Evolutionary conservation across 2,329 filamentous ascomycete species (phyloP), one percentile per base, ranked within the genome.

Genomic region (Microcera coccophila): DNA sequence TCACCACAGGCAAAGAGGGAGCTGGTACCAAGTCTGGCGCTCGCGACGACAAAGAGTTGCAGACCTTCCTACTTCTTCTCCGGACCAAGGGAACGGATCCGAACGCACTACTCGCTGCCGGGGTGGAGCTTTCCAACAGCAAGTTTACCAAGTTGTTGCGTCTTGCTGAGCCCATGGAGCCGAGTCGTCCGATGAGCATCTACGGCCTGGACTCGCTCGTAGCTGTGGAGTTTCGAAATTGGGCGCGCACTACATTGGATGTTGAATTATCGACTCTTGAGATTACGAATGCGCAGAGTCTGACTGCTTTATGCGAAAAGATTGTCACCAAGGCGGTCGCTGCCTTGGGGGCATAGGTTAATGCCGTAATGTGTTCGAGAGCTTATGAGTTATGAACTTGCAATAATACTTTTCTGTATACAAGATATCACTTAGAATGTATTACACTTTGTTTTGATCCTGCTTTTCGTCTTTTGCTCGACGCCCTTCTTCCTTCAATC

Each of bases 401-500:
- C n/a, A n/a, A n/a, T n/a, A n/a, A n/a, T n/a, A n/a, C n/a, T n/a
- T n/a, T n/a, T n/a, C n/a, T n/a, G n/a, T n/a, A n/a, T n/a, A n/a
- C n/a, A n/a, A n/a, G n/a, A n/a, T n/a, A n/a, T n/a, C n/a, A n/a
- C n/a, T n/a, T n/a, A n/a, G n/a, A n/a, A n/a, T n/a, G n/a, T n/a
- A n/a, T n/a, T n/a, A n/a, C n/a, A n/a, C n/a, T n/a, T n/a, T n/a
- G n/a, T 12, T 26, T 12, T 7, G 22, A 26, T 19, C 44, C 8
- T 34, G 50, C 9, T 48, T 55, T 41, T 52, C 41, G 5, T 54
- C 52, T 12, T 53, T 51, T 3, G 39, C 48, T 18, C 21, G 49
- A 5, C 53, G 58, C 1, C 62, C 67, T 41, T 62, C 59, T 45
- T 68, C 61, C 38, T 64, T 66, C n/a, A 69, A 44, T 22, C 55